phyloP scores from a whole-genome alignment of 2,329 filamentous ascomycete genomes.

The Colletotrichum acutatum region DNA sequence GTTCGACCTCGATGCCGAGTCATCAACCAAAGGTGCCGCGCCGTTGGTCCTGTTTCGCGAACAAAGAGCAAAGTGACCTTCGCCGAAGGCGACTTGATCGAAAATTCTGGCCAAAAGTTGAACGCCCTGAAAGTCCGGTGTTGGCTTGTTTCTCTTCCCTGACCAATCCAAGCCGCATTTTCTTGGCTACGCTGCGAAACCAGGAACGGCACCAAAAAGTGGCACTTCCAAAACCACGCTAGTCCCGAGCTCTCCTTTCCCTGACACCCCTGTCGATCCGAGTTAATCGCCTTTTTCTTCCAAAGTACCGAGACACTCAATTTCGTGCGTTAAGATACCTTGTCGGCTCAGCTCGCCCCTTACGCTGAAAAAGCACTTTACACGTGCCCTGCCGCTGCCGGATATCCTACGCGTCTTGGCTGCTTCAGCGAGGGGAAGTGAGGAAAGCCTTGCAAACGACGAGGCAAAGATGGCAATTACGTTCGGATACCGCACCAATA shows the following conservation, averaged over 20 bases:
- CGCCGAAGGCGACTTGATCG: too few relatives aligned
- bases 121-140: too few relatives aligned
- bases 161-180: not conserved
- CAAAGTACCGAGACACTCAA: slow-evolving; percentile 1
- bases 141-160: not conserved
- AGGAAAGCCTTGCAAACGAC: not conserved
- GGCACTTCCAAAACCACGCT: not conserved
- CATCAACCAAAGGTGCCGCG: not conserved
- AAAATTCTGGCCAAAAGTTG: not conserved
- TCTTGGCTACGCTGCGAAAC: not conserved
- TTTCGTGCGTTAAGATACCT: not conserved
- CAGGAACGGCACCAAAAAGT: not conserved
- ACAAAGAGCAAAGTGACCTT: not conserved
- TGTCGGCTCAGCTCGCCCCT: not conserved
- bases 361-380: not conserved
- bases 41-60: not conserved
- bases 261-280: slow-evolving; percentile 2
- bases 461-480: not conserved
- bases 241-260: not conserved
- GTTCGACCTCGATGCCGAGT: not conserved
- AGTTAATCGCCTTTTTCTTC: not conserved
- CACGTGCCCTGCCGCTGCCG: not conserved
- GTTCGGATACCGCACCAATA: not conserved
- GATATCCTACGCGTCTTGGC: not conserved
- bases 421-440: not conserved